Evolutionary conservation across 169 alveolate genomes (phyloP), one percentile per base, ranked within the genome.

Genomic region (Plasmodium gaboni): DNA sequence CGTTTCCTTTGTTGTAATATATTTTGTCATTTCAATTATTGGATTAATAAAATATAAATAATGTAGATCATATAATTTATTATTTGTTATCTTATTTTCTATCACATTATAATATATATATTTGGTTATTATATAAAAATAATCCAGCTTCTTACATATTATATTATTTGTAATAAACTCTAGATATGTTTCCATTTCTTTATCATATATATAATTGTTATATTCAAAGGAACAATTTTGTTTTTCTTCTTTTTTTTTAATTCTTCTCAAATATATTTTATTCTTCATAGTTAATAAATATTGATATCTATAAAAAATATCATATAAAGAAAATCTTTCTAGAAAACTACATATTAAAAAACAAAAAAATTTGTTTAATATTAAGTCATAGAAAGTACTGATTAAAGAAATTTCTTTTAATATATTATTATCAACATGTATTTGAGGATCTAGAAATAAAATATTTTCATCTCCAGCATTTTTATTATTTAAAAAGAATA

Each of bases 281-380:
- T 86, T 71, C 48, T 86, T 86, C 8, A 86, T 4, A 38, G 60
- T 69, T 17, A 71, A 15, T 42, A 86, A 55, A 60, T 70, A 68
- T 12, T 71, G 42, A 59, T 71, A 71, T 71, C 92, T 86, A 63
- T 71, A 59, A 53, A 57, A 60, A 28, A 86, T 24, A 19, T 86
- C 92, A 10, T 65, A 46, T 15, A 26, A 1, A 1, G 92, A 86
- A 42, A 86, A 86, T 48, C 72, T 70, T 5, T 60, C 48, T 17
- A 86, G 26, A 48, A 86, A 86, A 46, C 69, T 46, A 12, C 72
- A 70, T 38, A 86, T 74, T 15, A 73, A 50, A 38, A 70, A 51
- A 19, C 92, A 86, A 24, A 70, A 86, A 15, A 86, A 19, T 28
- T 42, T 57, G 44, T 86, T 86, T 50, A 86, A 48, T 60, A 48